These are phyloP conservation scores for Jamesozyma gamospora DNA, from an alignment of 805 yeast species.

Conservation along the genomic window DNA sequence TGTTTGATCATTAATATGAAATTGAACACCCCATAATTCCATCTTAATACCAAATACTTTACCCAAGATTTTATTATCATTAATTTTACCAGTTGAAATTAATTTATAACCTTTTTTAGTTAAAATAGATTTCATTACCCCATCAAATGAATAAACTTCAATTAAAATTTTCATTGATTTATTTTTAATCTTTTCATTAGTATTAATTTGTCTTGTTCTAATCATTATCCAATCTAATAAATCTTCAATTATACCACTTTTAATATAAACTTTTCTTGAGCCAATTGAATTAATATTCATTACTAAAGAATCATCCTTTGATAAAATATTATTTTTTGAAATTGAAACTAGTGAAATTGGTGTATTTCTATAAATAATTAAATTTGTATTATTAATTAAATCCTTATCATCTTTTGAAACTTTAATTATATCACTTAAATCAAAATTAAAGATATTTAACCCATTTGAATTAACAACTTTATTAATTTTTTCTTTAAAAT, in stretches of 20 bases:
- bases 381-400: conserved; percentile 34
- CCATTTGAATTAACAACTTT: conserved; percentile 30
- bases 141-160: conserved; percentile 47
- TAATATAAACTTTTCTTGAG: conserved; percentile 56
- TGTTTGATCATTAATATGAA: conserved; percentile 18
- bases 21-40: conserved; percentile 31
- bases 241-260: conserved; percentile 54
- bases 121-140: conserved; percentile 30
- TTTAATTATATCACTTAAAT: conserved; percentile 1
- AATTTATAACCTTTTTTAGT: conserved; percentile 36
- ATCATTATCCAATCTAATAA: conserved; percentile 50
- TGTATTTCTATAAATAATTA: conserved; percentile 54
- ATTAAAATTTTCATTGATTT: conserved; percentile 33
- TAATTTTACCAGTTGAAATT: conserved; percentile 22
- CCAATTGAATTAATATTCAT: conserved; percentile 50
- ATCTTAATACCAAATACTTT: conserved; percentile 24
- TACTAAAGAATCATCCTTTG: conserved; percentile 34
- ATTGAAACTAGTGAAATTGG: conserved; percentile 57
- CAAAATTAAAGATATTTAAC: conserved; percentile 5
- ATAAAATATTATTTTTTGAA: conserved; percentile 34
- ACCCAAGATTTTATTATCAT: conserved; percentile 23
- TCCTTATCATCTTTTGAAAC: not conserved
- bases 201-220: conserved; percentile 35
- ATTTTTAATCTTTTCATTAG: conserved; percentile 27
- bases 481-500: conserved; percentile 34